These are phyloP conservation scores for Coffea humblotiana DNA, from an alignment of 305 asterid species.

Conservation along the genomic window DNA sequence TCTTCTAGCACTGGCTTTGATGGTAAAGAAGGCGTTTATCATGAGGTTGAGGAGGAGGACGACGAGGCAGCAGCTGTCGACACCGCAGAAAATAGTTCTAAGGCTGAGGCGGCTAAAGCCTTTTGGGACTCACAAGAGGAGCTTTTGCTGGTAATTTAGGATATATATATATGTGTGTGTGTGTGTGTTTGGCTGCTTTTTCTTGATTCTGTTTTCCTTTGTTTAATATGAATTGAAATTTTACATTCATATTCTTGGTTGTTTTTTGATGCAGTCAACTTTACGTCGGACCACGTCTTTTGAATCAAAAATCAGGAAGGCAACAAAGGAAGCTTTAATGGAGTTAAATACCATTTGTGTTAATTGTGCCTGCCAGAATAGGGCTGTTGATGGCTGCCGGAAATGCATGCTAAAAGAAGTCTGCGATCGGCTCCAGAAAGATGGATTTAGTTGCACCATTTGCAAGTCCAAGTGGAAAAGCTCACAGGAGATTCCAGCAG, in stretches of 20 bases:
- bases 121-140: slow-evolving; percentile 34
- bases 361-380: slow-evolving; percentile 26
- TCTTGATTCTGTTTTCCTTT: neutral
- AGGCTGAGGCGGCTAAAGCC: slow-evolving; percentile 20
- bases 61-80: slow-evolving; percentile 7
- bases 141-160: slow-evolving; percentile 24
- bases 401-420: slow-evolving; percentile 28
- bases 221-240: neutral
- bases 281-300: slow-evolving; percentile 30
- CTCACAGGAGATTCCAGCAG: slow-evolving; percentile 28
- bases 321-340: slow-evolving; percentile 28
- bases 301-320: slow-evolving; percentile 29
- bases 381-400: slow-evolving; percentile 24
- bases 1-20: slow-evolving; percentile 3
- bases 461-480: slow-evolving; percentile 43
- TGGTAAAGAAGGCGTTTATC: neutral
- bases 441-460: slow-evolving; percentile 30
- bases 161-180: no score
- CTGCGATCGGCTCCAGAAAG: slow-evolving; percentile 18
- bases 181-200: neutral
- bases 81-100: slow-evolving; percentile 1
- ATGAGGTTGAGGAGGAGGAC: slow-evolving; percentile 12
- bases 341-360: slow-evolving; percentile 18
- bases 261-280: slow-evolving; percentile 20
- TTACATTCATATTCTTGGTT: neutral